phyloP scores from a whole-genome alignment of 2,329 filamentous ascomycete genomes.

The Cladosporium sphaerospermum region DNA sequence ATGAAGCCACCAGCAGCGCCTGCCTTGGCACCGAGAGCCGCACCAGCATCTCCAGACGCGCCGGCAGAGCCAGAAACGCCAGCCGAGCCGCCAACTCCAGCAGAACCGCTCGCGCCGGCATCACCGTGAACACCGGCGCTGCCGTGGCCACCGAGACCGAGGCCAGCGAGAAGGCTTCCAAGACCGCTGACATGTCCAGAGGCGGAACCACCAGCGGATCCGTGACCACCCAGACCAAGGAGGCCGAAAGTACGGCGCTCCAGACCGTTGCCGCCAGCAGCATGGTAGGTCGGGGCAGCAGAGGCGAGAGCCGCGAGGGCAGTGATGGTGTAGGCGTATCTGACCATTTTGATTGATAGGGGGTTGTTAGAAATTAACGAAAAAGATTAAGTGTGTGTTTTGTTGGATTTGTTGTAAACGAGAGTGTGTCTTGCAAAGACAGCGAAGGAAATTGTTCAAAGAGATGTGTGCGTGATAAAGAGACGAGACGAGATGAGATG shows the following conservation, averaged over 20 bases:
- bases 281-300: constrained; percentile 6
- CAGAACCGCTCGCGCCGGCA: no score
- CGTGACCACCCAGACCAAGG: neutral
- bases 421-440: neutral
- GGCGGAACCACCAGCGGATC: neutral
- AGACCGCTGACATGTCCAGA: neutral
- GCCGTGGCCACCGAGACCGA: neutral
- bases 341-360: constrained; percentile 2
- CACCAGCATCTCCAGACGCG: neutral
- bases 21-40: neutral
- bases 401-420: neutral
- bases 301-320: constrained; percentile 6
- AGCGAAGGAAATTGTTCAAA: neutral
- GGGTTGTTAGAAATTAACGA: neutral
- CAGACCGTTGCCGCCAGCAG: constrained; percentile 8
- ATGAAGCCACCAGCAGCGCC: constrained; percentile 3
- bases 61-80: neutral
- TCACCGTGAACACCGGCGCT: neutral
- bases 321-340: constrained; percentile 8
- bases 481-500: constrained; percentile 1
- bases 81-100: no score
- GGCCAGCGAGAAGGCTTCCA: neutral
- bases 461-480: neutral
- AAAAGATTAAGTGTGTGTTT: neutral
- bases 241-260: neutral